Base-by-base conservation (phyloP, 2,329 filamentous ascomycete species). In the Ophioceras dolichostomum region DNA sequence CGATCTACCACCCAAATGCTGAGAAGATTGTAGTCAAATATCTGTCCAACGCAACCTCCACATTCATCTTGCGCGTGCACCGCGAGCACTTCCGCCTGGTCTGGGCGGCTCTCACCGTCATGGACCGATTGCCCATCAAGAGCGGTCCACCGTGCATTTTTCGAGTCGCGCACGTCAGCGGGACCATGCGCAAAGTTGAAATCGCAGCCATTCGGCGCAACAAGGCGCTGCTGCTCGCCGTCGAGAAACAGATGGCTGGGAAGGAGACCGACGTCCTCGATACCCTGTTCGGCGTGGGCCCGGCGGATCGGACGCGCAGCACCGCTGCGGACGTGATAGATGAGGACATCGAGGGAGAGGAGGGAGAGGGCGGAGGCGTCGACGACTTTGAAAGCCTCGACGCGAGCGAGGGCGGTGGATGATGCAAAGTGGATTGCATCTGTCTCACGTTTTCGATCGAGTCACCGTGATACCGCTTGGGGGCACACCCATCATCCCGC, bases 1-100 rank as follows among this genome's bases (percentile, higher is more conserved):
- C 30, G 5, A 14, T 19, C 38, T 12, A 19, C 8, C 8, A 27
- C 34, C 21, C 14, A 34, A 27, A 35, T 22, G 18, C 29, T 10
- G n/a, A n/a, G n/a, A n/a, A n/a, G n/a, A n/a, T n/a, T 30, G 16
- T 45, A 89, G 85, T 98, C 37, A 94, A 94, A 65, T 98, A 98
- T 57, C 70, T 93, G 36, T 94, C 87, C 1, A 68, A 78, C 4
- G 83, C 87, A n/a, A 98, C 91, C 1, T 94, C 85, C 5, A 98
- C 89, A 1, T 86, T 89, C 38, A 98, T 98, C 42, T 67, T 98
- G 28, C 76, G 83, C 44, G 85, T 88, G 45, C 76, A 84, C 3
- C 78, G 91, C 40, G 76, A 79, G 13, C 79, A 94, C 46, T 93
- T 88, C 55, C 74, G 85, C 33, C 72, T 95, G 43, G 79, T 94